phyloP scores from a whole-genome alignment of 345 rosid genomes.

The Physaria fendleri region DNA sequence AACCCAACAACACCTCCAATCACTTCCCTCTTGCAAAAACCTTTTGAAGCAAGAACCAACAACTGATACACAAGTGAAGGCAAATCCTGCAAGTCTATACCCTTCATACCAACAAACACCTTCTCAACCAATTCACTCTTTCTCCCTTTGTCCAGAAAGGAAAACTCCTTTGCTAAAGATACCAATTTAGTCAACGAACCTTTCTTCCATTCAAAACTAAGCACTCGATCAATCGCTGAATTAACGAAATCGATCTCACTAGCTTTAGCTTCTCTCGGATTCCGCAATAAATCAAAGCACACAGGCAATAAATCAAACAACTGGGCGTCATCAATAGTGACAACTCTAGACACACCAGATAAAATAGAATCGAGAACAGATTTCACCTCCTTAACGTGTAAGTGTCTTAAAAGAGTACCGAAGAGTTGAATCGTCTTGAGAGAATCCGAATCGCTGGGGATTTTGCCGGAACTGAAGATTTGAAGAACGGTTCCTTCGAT shows the following conservation, averaged over 20 bases:
- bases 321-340: constrained; percentile 58
- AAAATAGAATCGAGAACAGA: constrained; percentile 37
- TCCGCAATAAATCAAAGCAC: constrained; percentile 42
- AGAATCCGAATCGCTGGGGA: constrained; percentile 60
- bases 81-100: constrained; percentile 64
- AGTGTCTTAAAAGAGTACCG: constrained; percentile 34
- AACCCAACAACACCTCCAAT: constrained; percentile 61
- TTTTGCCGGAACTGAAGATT: constrained; percentile 51
- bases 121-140: constrained; percentile 58
- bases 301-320: constrained; percentile 64
- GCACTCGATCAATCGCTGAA: constrained; percentile 36
- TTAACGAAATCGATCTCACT: constrained; percentile 35
- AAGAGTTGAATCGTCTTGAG: constrained; percentile 52
- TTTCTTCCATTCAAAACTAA: constrained; percentile 57
- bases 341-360: constrained; percentile 17
- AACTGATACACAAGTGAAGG: constrained; percentile 71
- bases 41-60: constrained; percentile 72
- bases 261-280: constrained; percentile 26
- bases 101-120: constrained; percentile 51
- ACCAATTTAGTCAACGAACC: constrained; percentile 55
- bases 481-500: constrained; percentile 73
- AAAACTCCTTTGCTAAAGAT: constrained; percentile 47
- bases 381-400: constrained; percentile 36
- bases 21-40: constrained; percentile 65
- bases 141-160: constrained; percentile 46